Evolutionary conservation across 2,329 filamentous ascomycete genomes (phyloP), one percentile per base, ranked within the genome.

Genomic region (Clonostachys rosea): DNA sequence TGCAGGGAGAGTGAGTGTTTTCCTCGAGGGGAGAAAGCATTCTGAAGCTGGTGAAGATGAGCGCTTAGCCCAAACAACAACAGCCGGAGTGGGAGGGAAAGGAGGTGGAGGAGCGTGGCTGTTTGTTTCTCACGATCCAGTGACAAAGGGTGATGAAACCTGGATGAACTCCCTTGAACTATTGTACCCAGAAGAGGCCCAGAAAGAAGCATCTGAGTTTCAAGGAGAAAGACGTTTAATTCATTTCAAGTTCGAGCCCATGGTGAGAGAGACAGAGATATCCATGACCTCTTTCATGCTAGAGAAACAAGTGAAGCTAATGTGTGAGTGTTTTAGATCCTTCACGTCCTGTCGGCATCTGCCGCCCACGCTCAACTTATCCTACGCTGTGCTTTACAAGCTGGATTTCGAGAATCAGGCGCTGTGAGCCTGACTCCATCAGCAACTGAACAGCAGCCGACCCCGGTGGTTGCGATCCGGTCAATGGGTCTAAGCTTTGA

Each of bases 221-320:
- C 5, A 34, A 16, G 58, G 55, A 45, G 61, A 62, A 47, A 65
- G 68, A 57, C 73, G 78, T 59, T 66, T 79, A 64, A 76, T 96
- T 44, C 89, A 92, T 65, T 88, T 96, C 69, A 94, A 95, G 66
- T 96, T 95, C 60, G 91, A 96, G 64, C 90, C 91, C 5, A 91
- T 96, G 90, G 91, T 95, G 76, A 62, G 83, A 62, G 8, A 30
- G 3, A 10, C 9, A 30, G 24, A 30, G 36, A 34, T 8, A 17
- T 4, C 17, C 14, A n/a, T 40, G 8, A 14, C 40, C 40, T 42
- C 16, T 45, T 36, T 11, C 34, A n/a, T 37, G 13, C 43, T 13
- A 16, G n/a, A 16, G 33, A 11, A 13, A 44, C 11, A 13, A n/a
- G 7, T 36, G 13, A 18, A 18, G 13, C 20, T 16, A 13, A 16